Percentiles rank a stretch among this genome's conserved stretches.
Evolutionary conservation across 306 rosid genomes (phyloP).

Genomic region (Astragalus membranaceus): DNA sequence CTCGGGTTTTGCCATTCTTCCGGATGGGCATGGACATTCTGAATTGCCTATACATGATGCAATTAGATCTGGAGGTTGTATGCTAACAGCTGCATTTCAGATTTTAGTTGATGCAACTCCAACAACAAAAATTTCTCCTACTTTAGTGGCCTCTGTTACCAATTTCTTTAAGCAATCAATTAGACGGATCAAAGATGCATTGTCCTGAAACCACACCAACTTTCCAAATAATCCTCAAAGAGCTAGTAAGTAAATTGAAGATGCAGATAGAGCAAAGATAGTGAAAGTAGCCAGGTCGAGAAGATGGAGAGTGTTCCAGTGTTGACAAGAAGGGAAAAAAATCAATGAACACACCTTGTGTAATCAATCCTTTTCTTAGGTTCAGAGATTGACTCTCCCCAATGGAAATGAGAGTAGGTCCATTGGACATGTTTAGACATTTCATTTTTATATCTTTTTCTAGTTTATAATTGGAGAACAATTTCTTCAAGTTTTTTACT

Average conservation of each 20-base stretch:
- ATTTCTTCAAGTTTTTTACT: not conserved
- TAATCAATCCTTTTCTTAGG: constrained; percentile 14
- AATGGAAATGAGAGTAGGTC: not conserved
- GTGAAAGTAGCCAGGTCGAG: not conserved
- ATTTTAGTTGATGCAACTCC: too few relatives aligned
- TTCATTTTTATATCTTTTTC: not conserved
- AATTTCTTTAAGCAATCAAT: too few relatives aligned
- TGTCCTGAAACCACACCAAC: not conserved
- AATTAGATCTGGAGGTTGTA: too few relatives aligned
- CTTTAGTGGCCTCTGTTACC: too few relatives aligned
- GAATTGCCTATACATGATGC: too few relatives aligned
- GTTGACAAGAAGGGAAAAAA: constrained; percentile 6
- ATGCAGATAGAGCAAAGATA: constrained; percentile 1
- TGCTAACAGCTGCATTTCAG: too few relatives aligned
- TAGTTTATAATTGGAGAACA: not conserved
- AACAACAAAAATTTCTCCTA: too few relatives aligned
- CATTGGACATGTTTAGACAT: not conserved
- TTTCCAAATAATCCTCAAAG: too few relatives aligned
- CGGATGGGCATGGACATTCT: too few relatives aligned
- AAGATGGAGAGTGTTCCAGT: not conserved
- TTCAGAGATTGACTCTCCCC: constrained; percentile 44
- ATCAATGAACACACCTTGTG: constrained; percentile 62
- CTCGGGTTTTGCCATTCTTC: too few relatives aligned
- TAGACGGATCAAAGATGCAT: too few relatives aligned
- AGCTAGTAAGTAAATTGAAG: too few relatives aligned